A percentile compares a stretch with the other conserved stretches of the same genome.
Evolutionary conservation across 2,329 filamentous ascomycete species (phyloP).

Genomic region (Byssothecium circinans): DNA sequence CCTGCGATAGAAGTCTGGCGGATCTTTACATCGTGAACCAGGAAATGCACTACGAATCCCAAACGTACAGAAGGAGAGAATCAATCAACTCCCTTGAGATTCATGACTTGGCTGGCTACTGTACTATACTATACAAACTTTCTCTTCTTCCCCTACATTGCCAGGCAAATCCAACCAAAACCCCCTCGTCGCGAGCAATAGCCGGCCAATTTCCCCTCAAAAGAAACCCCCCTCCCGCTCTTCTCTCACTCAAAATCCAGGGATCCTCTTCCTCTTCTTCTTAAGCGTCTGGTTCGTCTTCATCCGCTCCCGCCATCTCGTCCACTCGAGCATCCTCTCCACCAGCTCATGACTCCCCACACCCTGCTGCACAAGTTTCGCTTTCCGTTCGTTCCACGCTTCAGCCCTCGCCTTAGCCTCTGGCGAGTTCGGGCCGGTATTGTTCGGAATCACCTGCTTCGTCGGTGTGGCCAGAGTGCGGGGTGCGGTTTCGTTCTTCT

Average conservation of each 20-base stretch:
- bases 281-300: not conserved
- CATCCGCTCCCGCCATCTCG: not conserved
- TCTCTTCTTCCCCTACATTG: too few relatives aligned
- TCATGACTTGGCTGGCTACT: too few relatives aligned
- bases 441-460: not conserved
- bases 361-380: not conserved
- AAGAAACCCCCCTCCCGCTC: too few relatives aligned
- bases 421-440: not conserved
- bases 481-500: not conserved
- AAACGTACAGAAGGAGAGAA: too few relatives aligned
- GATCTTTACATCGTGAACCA: too few relatives aligned
- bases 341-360: not conserved
- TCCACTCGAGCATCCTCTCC: not conserved
- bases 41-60: too few relatives aligned
- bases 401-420: not conserved
- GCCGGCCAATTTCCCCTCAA: too few relatives aligned
- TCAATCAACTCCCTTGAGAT: too few relatives aligned
- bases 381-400: not conserved
- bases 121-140: too few relatives aligned
- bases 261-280: not conserved
- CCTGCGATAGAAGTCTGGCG: too few relatives aligned
- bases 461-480: not conserved
- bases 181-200: too few relatives aligned
- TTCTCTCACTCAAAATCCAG: not conserved
- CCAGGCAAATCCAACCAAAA: too few relatives aligned